Conservation (phyloP, 2,329 filamentous ascomycete genomes). For the Pyrenochaeta sp. region DNA sequence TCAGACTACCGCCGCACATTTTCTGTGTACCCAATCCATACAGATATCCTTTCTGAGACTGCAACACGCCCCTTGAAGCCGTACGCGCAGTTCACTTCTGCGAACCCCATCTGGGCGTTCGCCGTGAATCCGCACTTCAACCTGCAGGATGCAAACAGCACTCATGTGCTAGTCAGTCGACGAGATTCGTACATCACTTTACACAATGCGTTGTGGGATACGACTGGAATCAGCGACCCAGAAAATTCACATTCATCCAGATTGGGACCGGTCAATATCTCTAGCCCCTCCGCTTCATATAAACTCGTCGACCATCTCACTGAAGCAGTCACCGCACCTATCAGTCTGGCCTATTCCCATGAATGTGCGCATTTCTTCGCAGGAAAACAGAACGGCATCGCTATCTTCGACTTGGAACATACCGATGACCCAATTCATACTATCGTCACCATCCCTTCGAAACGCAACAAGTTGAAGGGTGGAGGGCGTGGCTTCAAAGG, state of each 20-base stretch:
- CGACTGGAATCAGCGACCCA: conserved; percentile 13
- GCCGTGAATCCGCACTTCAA: conserved; percentile 64
- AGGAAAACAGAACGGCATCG: conserved; percentile 63
- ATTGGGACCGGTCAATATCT: conserved; percentile 31
- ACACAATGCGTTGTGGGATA: conserved; percentile 61
- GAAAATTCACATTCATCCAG: conserved; percentile 5
- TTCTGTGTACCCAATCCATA: conserved; percentile 55
- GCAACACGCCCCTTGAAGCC: conserved; percentile 46
- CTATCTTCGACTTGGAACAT: conserved; percentile 64
- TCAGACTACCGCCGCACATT: conserved; percentile 63
- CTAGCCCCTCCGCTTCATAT: conserved; percentile 58
- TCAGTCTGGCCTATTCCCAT: conserved; percentile 63
- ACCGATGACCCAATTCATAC: conserved; percentile 55
- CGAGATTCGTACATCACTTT: conserved; percentile 65
- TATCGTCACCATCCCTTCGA: conserved; percentile 57
- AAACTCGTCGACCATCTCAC: conserved; percentile 63
- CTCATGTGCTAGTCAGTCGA: conserved; percentile 61
- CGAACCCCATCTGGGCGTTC: conserved; percentile 62
- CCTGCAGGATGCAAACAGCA: conserved; percentile 59
- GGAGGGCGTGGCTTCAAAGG: conserved; percentile 64
- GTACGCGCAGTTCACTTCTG: conserved; percentile 57
- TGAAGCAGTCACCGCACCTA: conserved; percentile 64
- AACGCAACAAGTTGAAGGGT: conserved; percentile 53
- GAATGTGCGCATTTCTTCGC: conserved; percentile 64
- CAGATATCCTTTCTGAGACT: conserved; percentile 13